These are phyloP conservation scores for Panicum miliaceum DNA, from an alignment of 176 grass and related monocot species.

Conservation along the genomic window DNA sequence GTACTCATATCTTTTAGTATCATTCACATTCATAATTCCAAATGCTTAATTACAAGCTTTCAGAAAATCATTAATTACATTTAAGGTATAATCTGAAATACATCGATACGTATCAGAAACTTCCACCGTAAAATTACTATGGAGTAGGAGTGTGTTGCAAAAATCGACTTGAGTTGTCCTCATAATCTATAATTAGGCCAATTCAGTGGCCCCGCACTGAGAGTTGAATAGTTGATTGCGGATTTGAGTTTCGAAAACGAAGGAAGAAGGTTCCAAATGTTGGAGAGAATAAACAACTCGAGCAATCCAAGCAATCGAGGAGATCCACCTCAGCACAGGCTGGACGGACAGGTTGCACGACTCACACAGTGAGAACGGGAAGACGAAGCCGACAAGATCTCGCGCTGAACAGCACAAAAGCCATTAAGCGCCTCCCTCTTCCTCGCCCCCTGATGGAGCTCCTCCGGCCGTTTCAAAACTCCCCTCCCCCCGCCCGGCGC, in stretches of 20 bases:
- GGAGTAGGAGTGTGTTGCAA: neutral
- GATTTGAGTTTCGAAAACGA: neutral
- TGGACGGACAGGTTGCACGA: conserved; percentile 39
- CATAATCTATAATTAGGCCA: neutral
- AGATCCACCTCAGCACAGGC: conserved; percentile 46
- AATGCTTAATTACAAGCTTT: no score
- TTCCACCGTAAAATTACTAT: neutral
- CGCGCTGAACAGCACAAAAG: conserved; percentile 27
- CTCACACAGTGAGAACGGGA: conserved; percentile 33
- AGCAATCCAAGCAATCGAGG: neutral
- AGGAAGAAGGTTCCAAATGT: neutral
- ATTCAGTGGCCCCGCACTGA: no score
- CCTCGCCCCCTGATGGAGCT: conserved; percentile 46
- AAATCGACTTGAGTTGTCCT: neutral
- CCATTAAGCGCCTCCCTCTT: neutral
- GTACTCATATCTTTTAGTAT: neutral
- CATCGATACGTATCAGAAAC: no score
- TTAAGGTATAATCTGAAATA: no score
- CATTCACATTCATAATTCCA: no score
- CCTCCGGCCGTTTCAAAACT: conserved; percentile 49
- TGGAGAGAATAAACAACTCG: conserved; percentile 32
- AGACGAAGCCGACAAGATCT: conserved; percentile 41
- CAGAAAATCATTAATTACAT: no score
- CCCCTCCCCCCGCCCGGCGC: neutral
- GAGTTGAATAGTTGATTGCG: neutral